These are phyloP conservation scores for Clausena lansium DNA, from an alignment of 345 rosid species.

Conservation along the genomic window DNA sequence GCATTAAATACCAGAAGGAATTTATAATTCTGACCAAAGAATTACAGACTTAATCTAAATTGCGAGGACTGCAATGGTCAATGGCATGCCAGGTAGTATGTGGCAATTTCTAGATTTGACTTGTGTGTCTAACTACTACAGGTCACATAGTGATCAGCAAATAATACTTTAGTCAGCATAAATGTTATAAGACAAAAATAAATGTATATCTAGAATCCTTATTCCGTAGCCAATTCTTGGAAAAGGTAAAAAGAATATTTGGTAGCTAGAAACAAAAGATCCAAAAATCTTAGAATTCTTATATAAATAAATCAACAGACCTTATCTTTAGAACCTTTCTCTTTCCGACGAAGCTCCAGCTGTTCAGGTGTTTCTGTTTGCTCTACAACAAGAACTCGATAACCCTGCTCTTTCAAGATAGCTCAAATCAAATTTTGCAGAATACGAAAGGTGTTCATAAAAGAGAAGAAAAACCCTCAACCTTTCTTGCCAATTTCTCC, in stretches of 20 bases:
- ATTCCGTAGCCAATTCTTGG: neutral
- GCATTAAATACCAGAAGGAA: neutral
- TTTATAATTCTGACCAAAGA: neutral
- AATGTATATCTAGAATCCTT: neutral
- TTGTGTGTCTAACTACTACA: neutral
- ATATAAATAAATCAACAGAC: slow-evolving; percentile 32
- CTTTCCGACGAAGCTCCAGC: slow-evolving; percentile 86
- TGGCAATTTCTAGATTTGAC: neutral
- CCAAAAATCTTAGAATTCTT: neutral
- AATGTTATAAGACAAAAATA: neutral
- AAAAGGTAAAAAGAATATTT: neutral
- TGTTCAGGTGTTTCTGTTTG: slow-evolving; percentile 99
- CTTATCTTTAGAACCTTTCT: slow-evolving; percentile 90
- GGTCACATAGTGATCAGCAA: neutral
- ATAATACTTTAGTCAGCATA: neutral
- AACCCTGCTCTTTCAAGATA: slow-evolving; percentile 59
- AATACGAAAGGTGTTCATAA: slow-evolving; percentile 15
- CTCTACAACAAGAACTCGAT: slow-evolving; percentile 94
- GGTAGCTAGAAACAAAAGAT: neutral
- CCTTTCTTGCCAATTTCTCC: slow-evolving; percentile 94
- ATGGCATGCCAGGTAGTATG: no score
- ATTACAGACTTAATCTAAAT: neutral
- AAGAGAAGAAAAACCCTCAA: slow-evolving; percentile 29
- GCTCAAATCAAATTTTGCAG: slow-evolving; percentile 23
- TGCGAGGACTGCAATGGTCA: no score